Base-by-base conservation (phyloP, 768 basidiomycete genomes). In the Pulveroboletus ravenelii region DNA sequence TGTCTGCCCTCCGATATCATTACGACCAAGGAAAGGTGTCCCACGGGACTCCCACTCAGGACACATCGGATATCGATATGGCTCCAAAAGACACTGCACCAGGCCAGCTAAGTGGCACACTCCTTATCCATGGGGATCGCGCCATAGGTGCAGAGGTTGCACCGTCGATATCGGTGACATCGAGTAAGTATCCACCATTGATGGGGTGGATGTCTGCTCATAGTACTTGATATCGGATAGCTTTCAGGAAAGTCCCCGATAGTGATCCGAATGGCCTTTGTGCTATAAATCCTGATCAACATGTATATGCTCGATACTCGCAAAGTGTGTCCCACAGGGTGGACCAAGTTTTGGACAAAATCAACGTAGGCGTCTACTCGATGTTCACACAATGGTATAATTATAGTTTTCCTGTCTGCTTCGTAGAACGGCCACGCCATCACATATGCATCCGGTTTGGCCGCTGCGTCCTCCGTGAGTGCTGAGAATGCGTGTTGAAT, bases 291-390 rank as follows among this genome's bases (percentile, higher is more conserved):
- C 82, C 87, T 0, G 57, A 70, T 14, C 67, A 72, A 18, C 84
- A 92, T 63, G 64, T 89, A 40, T 95, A 94, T 68, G 85, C 89
- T 37, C 75, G 93, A 38, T 87, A 84, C 59, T 84, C 82, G 1
- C 81, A 85, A 55, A 72, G 70, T 51, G 75, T 82, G 17, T 78
- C 74, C 52, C 80, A 81, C 7, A 73, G 87, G 18, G 84, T 75
- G 3, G 90, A 93, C 62, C 80, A 84, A 45, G 74, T 93, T 34
- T 72, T 95, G 38, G 81, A 84, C 51, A 77, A 80, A 43, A 76
- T 92, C 51, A 82, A 79, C 54, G 88, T 85, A 60, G 9, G 64
- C 47, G 6, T 27, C 25, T 27, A 27, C 25, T 27, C 25, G 6
- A 27, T 27, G 25, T 27, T 27, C 25, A 27, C 25, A 6, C 25